These are phyloP conservation scores for Posidonia australis DNA, from an alignment of 106 monocot species.

Conservation along the genomic window DNA sequence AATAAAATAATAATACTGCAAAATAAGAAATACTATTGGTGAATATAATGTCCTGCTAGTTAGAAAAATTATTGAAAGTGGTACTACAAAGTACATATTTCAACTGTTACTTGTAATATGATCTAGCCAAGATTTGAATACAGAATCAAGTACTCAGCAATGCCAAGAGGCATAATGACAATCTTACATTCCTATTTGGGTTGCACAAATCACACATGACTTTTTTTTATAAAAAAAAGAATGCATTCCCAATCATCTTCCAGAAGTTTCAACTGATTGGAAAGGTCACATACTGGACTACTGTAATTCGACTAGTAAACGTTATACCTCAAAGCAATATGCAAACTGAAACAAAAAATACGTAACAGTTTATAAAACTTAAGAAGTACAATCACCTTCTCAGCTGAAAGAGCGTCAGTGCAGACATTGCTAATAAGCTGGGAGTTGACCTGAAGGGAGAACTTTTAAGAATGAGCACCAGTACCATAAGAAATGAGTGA, in stretches of 20 bases:
- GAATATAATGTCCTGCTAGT: not conserved
- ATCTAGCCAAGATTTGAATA: no score
- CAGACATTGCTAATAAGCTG: conserved; percentile 85
- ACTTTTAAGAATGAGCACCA: not conserved
- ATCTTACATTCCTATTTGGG: no score
- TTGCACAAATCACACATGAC: no score
- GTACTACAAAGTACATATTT: not conserved
- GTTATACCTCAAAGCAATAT: not conserved
- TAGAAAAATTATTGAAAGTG: not conserved
- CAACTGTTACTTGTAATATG: not conserved
- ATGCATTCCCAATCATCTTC: no score
- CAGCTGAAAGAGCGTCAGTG: conserved; percentile 83
- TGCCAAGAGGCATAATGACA: no score
- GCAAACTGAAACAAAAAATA: not conserved
- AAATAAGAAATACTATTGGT: conserved; percentile 1
- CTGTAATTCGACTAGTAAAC: not conserved
- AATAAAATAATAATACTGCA: conserved; percentile 94
- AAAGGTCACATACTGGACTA: no score
- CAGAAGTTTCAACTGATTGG: no score
- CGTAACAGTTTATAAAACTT: not conserved
- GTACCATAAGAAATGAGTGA: not conserved
- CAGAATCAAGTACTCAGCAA: no score
- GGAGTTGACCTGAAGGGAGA: conserved; percentile 47
- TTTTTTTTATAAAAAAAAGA: no score
- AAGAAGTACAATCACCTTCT: conserved; percentile 37